Conservation (phyloP, 106 monocot species). For the Dendrobium nobile region DNA sequence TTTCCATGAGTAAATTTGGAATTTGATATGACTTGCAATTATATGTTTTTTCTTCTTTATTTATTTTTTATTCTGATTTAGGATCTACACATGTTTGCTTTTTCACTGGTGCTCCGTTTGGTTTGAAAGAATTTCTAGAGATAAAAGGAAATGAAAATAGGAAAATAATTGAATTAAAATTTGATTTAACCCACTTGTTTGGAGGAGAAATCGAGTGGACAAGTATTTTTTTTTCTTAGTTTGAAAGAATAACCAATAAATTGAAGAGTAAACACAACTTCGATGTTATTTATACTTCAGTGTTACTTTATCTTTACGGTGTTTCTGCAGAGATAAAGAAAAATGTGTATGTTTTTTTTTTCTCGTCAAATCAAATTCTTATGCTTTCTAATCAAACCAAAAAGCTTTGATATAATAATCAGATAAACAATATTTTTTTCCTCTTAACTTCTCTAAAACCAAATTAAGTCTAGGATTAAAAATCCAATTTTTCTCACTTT, state of each 20-base stretch:
- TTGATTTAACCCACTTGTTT: neutral
- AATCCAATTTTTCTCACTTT: no score
- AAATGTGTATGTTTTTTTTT: neutral
- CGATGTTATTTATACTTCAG: neutral
- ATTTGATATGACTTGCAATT: no score
- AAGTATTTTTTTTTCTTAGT: neutral
- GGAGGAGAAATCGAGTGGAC: no score
- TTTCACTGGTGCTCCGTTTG: no score
- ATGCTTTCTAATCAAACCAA: neutral
- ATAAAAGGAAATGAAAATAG: no score
- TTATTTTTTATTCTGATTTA: no score
- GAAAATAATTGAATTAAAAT: neutral
- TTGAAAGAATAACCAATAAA: neutral
- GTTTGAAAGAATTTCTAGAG: no score
- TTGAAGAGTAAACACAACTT: neutral
- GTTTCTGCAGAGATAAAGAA: neutral
- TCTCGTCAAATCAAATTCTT: neutral
- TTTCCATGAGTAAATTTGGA: no score
- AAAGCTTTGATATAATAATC: neutral
- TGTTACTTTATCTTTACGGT: neutral
- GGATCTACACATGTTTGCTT: no score
- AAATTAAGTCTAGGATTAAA: no score
- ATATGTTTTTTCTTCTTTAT: no score
- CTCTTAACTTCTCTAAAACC: no score
- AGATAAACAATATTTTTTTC: neutral